A percentile compares a stretch with the other conserved stretches of the same genome.
Evolutionary conservation across 2,329 filamentous ascomycete genomes (phyloP).

Genomic region (Exophiala sp.): DNA sequence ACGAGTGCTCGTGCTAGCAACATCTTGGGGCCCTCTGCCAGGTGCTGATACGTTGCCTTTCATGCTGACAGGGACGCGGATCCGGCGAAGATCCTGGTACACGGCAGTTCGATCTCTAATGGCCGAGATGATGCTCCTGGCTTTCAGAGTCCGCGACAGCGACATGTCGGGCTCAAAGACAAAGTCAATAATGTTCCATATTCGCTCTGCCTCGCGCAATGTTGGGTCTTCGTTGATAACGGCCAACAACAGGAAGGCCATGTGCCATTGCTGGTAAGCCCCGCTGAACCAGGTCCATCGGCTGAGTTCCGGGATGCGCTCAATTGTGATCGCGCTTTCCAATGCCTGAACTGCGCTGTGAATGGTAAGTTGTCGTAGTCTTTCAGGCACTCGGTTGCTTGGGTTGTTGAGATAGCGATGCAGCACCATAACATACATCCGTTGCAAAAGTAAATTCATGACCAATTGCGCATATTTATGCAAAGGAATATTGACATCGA

Average conservation of each 20-base stretch:
- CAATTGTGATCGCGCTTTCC: constrained; percentile 51
- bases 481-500: constrained; percentile 55
- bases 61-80: constrained; percentile 30
- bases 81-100: constrained; percentile 32
- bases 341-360: constrained; percentile 52
- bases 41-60: constrained; percentile 6
- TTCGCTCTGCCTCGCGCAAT: constrained; percentile 55
- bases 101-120: constrained; percentile 44
- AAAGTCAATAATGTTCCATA: constrained; percentile 67
- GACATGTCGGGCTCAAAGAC: constrained; percentile 58
- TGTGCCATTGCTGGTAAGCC: constrained; percentile 67
- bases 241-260: constrained; percentile 60
- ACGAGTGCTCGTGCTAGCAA: not conserved
- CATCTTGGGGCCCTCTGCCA: not conserved
- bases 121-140: constrained; percentile 55
- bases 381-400: constrained; percentile 39
- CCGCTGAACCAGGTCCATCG: constrained; percentile 66
- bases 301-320: constrained; percentile 48
- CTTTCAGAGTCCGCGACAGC: constrained; percentile 52
- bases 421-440: constrained; percentile 61
- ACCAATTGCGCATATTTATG: constrained; percentile 60
- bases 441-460: constrained; percentile 57
- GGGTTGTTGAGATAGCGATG: constrained; percentile 57
- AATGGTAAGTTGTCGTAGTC: constrained; percentile 59
- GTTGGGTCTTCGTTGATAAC: constrained; percentile 59